Evolutionary conservation across 495 filamentous ascomycete genomes (phyloP), one percentile per base, ranked within the genome.

Genomic region (Hyaloscypha variabilis): DNA sequence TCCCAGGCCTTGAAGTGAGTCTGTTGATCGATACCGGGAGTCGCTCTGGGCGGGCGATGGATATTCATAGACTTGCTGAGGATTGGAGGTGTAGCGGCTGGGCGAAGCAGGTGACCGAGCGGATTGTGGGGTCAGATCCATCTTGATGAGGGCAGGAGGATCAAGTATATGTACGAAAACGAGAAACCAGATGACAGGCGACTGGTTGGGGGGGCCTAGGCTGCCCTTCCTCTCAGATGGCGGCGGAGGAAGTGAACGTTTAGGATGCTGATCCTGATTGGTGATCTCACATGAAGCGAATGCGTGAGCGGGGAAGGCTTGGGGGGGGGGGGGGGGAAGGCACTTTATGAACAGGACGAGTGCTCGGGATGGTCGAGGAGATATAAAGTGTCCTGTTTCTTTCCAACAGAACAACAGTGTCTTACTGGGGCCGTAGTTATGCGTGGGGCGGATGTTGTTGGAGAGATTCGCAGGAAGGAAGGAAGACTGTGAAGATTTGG

Each of bases 91-190:
- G 58, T 63, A 68, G 63, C 51, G 68, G 53, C 55, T 68, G 8
- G 70, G 70, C 19, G 70, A 72, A 55, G 62, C 64, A 24, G 70
- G 66, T 49, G 70, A 72, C 25, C 65, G 58, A 39, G 67, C 56
- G 39, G 70, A 72, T 66, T 68, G 65, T 46, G 70, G 70, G 62
- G 70, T 72, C 62, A 72, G 49, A 10, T 72, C 70, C 70, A 72
- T 72, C 24, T 51, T 70, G 64, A 46, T 28, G 53, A 46, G 58
- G 56, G 50, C 39, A 28, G 17, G 53, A 23, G 49, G 51, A 39
- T 29, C 11, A 28, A 58, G 54, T 24, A 34, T 8, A 50, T 39
- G 29, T 58, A 25, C 34, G 39, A 53, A 53, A 24, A 10, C 39
- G 17, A 53, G 26, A 19, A 25, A 21, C 28, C n/a, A 49, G 30